Base-by-base conservation (phyloP, 2,329 filamentous ascomycete genomes). In the Colletotrichum lupini region DNA sequence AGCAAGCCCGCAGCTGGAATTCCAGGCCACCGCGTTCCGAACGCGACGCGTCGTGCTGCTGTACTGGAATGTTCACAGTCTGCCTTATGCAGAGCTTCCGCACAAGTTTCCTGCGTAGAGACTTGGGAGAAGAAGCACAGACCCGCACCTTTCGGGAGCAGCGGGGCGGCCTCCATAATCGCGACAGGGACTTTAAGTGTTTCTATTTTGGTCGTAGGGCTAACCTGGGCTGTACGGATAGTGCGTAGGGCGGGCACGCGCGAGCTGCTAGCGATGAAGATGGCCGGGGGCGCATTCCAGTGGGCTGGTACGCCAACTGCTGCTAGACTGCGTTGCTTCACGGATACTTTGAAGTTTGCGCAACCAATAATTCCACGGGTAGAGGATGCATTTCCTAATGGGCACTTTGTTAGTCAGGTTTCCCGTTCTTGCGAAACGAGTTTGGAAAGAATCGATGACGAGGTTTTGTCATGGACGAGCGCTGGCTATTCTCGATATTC, bases 191-290 rank as follows among this genome's bases (percentile, higher is more conserved):
- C 53, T 64, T 60, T 46, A 46, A 59, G 66, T 59, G 66, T 67
- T 60, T 69, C 70, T 73, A 73, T 70, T 73, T 70, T 46, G 2
- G 65, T 53, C 58, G 35, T 52, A 69, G 70, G 66, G 53, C 22
- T 56, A 28, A 49, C 9, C 58, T 53, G n/a, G 66, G 58, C 58
- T 56, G 53, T 42, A 8, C 5, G 12, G 35, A 30, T 30, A 30
- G 8, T 32, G 30, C 30, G 37, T 42, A 42, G 37, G 37, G 37
- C 37, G 37, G 37, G 37, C 22, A 42, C 49, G 16, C 12, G 63
- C 12, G 63, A 52, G 35, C 22, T 55, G 52, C 22, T 55, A 55
- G 22, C 22, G 52, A 24, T 22, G 5, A 55, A 55, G 52, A 28
- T 24, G 52, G 22, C 22, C 26, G 52, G 32, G 63, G 68, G 26